Conservation (phyloP, 495 filamentous ascomycete species). For the Penicillium ochrochloron region DNA sequence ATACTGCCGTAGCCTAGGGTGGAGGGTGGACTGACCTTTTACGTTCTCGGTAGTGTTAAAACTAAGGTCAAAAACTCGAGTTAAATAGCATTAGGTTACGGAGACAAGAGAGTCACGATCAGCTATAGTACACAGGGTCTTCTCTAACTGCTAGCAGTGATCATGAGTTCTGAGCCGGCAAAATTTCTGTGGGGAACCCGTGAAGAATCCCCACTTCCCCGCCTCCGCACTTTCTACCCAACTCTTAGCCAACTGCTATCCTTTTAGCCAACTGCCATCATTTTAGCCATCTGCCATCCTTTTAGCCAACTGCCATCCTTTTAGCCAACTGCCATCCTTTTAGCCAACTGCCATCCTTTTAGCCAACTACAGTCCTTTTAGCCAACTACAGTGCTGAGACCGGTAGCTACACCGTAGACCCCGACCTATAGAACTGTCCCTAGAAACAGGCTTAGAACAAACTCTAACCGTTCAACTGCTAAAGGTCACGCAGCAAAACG, state of each 20-base stretch:
- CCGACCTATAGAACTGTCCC: conserved; percentile 2
- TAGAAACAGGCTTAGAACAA: conserved; percentile 12
- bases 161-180: conserved; percentile 15
- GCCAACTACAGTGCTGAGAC: conserved; percentile 11
- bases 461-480: conserved; percentile 4
- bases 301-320: conserved; percentile 11
- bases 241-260: background rate
- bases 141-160: background rate
- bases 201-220: conserved; percentile 24
- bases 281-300: conserved; percentile 3
- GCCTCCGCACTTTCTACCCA: conserved; percentile 14
- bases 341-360: conserved; percentile 17
- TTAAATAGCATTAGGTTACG: background rate
- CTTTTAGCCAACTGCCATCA: conserved; percentile 10
- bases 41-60: background rate
- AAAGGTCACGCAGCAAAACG: conserved; percentile 15
- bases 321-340: conserved; percentile 12
- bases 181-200: conserved; percentile 19
- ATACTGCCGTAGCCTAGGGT: background rate
- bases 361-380: conserved; percentile 15
- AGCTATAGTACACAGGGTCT: background rate
- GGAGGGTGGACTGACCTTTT: background rate
- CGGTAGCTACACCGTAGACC: conserved; percentile 6
- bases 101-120: background rate
- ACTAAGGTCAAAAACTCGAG: background rate